Evolutionary conservation across 768 basidiomycete genomes (phyloP).

Genomic region (Ramaria rubella): DNA sequence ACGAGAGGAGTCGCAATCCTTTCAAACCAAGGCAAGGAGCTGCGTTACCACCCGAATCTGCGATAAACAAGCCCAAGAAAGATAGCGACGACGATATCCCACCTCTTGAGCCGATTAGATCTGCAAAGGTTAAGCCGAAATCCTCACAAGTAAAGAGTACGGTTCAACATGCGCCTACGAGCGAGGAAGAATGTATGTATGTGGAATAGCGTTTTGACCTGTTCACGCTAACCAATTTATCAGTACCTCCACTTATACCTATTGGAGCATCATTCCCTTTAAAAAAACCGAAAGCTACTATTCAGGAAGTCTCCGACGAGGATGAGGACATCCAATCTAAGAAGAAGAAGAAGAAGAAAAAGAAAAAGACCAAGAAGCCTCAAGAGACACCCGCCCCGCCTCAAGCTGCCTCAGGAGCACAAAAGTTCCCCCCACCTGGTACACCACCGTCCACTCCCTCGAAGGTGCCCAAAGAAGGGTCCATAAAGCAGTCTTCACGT

Average conservation of each 20-base stretch:
- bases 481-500: not conserved
- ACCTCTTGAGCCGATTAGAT: not conserved
- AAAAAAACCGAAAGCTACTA: conserved; percentile 35
- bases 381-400: conserved; percentile 20
- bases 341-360: conserved; percentile 67
- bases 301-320: conserved; percentile 73
- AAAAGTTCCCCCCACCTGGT: conserved; percentile 12
- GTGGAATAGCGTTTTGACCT: not conserved
- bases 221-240: not conserved
- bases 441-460: not conserved
- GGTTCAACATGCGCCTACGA: not conserved
- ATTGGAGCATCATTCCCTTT: conserved; percentile 4
- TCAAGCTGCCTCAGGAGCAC: conserved; percentile 4
- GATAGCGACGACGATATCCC: not conserved
- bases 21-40: conserved; percentile 22
- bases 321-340: conserved; percentile 34
- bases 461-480: conserved; percentile 4
- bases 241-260: conserved; percentile 1
- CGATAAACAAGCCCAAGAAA: not conserved
- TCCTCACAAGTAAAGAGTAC: not conserved
- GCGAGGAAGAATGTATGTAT: not conserved
- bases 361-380: conserved; percentile 58
- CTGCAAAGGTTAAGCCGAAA: conserved; percentile 3
- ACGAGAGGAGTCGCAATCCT: conserved; percentile 26
- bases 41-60: not conserved